phyloP scores from a whole-genome alignment of 1,284 basidiomycete species.

The Cutaneotrichosporon arboriforme region DNA sequence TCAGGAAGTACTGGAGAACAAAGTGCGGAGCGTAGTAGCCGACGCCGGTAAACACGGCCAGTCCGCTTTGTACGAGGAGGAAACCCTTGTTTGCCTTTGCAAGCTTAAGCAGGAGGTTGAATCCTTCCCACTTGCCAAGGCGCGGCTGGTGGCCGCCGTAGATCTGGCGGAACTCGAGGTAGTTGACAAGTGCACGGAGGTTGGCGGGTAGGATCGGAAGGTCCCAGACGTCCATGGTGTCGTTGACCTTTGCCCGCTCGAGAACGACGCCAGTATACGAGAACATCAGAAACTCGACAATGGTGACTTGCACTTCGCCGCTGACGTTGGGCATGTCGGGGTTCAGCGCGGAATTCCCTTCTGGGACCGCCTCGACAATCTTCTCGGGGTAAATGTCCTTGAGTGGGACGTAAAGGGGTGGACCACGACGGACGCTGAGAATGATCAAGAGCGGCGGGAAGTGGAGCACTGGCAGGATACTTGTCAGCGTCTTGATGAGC shows the following conservation, averaged over 20 bases:
- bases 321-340: slow-evolving; percentile 37
- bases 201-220: slow-evolving; percentile 67
- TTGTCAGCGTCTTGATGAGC: slow-evolving; percentile 19
- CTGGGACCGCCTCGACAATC: slow-evolving; percentile 42
- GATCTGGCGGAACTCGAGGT: slow-evolving; percentile 28
- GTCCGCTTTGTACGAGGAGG: slow-evolving; percentile 50
- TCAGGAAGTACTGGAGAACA: slow-evolving; percentile 65
- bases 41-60: slow-evolving; percentile 61
- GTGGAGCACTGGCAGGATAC: slow-evolving; percentile 52
- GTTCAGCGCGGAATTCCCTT: slow-evolving; percentile 25
- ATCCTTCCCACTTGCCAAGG: slow-evolving; percentile 35
- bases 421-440: slow-evolving; percentile 63
- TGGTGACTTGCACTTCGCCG: slow-evolving; percentile 51
- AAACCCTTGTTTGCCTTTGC: slow-evolving; percentile 41
- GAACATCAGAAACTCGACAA: slow-evolving; percentile 64
- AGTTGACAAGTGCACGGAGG: slow-evolving; percentile 55
- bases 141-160: slow-evolving; percentile 37
- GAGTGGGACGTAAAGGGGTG: slow-evolving; percentile 64
- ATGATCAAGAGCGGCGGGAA: slow-evolving; percentile 52
- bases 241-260: slow-evolving; percentile 66
- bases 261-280: slow-evolving; percentile 78
- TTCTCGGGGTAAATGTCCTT: slow-evolving; percentile 69
- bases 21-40: slow-evolving; percentile 73
- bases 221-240: slow-evolving; percentile 75
- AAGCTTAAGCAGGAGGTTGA: slow-evolving; percentile 43